Evolutionary conservation across 2,329 filamentous ascomycete genomes (phyloP).

Genomic region (Aureobasidium leucospermi): DNA sequence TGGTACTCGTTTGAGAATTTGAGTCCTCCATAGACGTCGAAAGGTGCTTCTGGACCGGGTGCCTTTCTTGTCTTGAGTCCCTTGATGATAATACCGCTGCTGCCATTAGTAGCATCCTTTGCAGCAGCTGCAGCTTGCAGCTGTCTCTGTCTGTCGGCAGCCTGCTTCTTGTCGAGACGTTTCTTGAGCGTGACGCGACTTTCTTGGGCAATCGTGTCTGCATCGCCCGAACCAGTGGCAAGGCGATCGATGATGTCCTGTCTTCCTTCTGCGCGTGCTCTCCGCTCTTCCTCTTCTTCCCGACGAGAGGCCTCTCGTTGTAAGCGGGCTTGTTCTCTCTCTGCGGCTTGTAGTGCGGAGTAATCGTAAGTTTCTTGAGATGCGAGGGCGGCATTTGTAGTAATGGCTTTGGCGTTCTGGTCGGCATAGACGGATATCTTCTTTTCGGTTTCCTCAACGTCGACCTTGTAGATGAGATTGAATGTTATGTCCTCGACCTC

Average conservation of each 20-base stretch:
- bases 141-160: slow-evolving; percentile 32
- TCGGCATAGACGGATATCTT: slow-evolving; percentile 64
- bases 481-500: slow-evolving; percentile 85
- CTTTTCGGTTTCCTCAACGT: slow-evolving; percentile 56
- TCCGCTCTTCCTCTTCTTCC: slow-evolving; percentile 65
- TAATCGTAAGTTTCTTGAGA: slow-evolving; percentile 41
- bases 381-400: slow-evolving; percentile 42
- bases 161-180: slow-evolving; percentile 54
- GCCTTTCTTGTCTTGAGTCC: slow-evolving; percentile 63
- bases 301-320: slow-evolving; percentile 55
- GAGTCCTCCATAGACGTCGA: slow-evolving; percentile 81
- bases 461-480: slow-evolving; percentile 68
- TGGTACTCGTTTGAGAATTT: slow-evolving; percentile 60
- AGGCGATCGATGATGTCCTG: slow-evolving; percentile 65
- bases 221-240: slow-evolving; percentile 55
- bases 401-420: slow-evolving; percentile 56
- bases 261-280: slow-evolving; percentile 54
- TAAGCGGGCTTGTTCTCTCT: slow-evolving; percentile 59
- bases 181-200: slow-evolving; percentile 64
- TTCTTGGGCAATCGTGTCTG: slow-evolving; percentile 48
- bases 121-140: slow-evolving; percentile 38
- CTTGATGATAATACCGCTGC: slow-evolving; percentile 56
- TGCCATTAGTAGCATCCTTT: slow-evolving; percentile 23
- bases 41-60: slow-evolving; percentile 62
- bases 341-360: slow-evolving; percentile 44